Evolutionary conservation across 163 green algal species (phyloP).

Genomic region (Prototheca stagnorum): DNA sequence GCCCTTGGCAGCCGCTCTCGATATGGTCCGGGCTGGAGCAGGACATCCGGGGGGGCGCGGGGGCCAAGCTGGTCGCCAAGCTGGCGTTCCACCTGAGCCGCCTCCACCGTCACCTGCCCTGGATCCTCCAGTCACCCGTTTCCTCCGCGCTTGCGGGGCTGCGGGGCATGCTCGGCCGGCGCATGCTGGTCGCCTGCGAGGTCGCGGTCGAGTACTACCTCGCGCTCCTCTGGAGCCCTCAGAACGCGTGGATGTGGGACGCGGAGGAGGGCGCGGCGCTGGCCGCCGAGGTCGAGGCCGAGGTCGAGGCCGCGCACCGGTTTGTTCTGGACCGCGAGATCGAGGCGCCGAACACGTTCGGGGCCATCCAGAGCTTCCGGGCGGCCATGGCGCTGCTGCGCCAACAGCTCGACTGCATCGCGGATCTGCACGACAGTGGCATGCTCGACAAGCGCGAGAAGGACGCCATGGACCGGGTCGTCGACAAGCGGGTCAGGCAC

Average conservation of each 20-base stretch:
- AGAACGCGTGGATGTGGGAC: conserved; percentile 43
- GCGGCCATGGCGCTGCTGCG: conserved; percentile 19
- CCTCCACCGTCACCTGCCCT: conserved; percentile 12
- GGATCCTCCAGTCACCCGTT: conserved; percentile 3
- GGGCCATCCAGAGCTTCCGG: conserved; percentile 60
- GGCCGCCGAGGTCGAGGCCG: conserved; percentile 20
- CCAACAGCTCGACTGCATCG: conserved; percentile 11
- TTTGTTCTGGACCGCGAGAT: conserved; percentile 80
- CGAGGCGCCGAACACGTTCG: conserved; percentile 57
- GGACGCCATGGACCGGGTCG: conserved; percentile 14
- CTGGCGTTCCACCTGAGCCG: conserved; percentile 16
- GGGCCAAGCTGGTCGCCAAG: no score
- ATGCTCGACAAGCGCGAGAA: conserved; percentile 43
- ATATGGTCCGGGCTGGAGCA: conserved; percentile 12
- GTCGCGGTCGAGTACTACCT: conserved; percentile 61
- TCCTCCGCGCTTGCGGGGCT: conserved; percentile 3
- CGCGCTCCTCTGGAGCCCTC: conserved; percentile 37
- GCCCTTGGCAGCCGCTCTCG: background rate
- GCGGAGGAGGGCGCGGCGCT: conserved; percentile 1
- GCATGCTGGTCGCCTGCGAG: conserved; percentile 43
- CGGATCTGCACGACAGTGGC: conserved; percentile 18
- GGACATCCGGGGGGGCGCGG: no score
- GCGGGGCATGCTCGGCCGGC: conserved; percentile 17
- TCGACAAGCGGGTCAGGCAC: conserved; percentile 33
- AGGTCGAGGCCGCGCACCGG: conserved; percentile 30